Evolutionary conservation across 176 grass and related monocot species (phyloP).

Genomic region (Tillandsia leiboldiana): DNA sequence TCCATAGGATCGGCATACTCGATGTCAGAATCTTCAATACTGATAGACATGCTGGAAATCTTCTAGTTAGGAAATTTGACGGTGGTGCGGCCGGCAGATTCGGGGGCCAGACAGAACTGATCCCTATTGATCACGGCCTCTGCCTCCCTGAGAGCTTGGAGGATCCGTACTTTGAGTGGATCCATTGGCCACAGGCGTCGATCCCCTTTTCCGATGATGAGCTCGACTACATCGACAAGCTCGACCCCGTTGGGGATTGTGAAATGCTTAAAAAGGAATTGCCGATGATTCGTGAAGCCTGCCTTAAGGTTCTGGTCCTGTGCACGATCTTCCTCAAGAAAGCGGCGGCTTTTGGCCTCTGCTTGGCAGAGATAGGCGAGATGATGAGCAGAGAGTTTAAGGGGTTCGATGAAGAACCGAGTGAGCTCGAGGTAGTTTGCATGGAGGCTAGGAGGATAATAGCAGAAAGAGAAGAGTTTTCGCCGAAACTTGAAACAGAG

Average conservation of each 20-base stretch:
- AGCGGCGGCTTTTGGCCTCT: conserved; percentile 43
- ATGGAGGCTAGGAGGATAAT: conserved; percentile 43
- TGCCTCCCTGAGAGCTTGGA: conserved; percentile 66
- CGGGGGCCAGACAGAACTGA: conserved; percentile 48
- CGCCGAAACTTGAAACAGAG: conserved; percentile 21
- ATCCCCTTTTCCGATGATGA: conserved; percentile 59
- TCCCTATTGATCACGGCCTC: conserved; percentile 74
- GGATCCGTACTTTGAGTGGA: conserved; percentile 74
- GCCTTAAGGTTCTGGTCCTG: conserved; percentile 41
- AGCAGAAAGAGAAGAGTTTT: conserved; percentile 40
- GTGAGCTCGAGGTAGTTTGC: conserved; percentile 53
- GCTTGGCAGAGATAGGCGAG: conserved; percentile 54
- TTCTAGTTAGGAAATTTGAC: conserved; percentile 59
- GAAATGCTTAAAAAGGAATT: conserved; percentile 39
- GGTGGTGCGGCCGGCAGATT: conserved; percentile 37
- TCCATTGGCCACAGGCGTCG: conserved; percentile 57
- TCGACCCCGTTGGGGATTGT: conserved; percentile 39
- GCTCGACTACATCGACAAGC: conserved; percentile 50
- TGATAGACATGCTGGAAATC: conserved; percentile 68
- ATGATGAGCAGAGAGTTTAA: conserved; percentile 65
- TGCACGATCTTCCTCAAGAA: conserved; percentile 64
- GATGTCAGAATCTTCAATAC: conserved; percentile 87
- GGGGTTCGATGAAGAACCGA: conserved; percentile 55
- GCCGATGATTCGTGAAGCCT: conserved; percentile 59
- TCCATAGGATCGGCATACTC: conserved; percentile 72